Evolutionary conservation across 2,329 filamentous ascomycete species (phyloP).

Genomic region (Diaporthe ilicicola): DNA sequence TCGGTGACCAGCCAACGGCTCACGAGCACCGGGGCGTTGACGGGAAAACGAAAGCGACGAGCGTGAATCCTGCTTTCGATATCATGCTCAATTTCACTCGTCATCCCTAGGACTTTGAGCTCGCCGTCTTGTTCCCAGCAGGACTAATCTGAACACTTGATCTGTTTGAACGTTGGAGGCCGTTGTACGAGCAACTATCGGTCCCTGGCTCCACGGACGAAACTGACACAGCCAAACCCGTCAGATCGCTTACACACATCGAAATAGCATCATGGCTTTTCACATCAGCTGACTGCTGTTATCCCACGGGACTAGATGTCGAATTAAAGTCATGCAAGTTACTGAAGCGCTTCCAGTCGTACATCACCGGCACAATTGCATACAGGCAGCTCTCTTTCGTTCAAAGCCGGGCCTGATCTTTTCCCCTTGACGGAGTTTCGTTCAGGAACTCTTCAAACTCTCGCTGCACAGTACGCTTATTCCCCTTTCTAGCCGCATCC

Average conservation of each 20-base stretch:
- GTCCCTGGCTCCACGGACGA: neutral
- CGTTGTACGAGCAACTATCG: neutral
- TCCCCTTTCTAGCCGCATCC: neutral
- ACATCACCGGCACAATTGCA: neutral
- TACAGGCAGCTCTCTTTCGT: neutral
- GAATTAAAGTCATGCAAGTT: neutral
- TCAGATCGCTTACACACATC: neutral
- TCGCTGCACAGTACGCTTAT: neutral
- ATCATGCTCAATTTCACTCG: neutral
- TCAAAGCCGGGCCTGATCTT: neutral
- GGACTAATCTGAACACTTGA: neutral
- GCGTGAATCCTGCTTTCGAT: neutral
- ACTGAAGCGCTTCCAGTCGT: neutral
- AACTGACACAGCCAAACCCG: neutral
- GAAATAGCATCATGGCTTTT: neutral
- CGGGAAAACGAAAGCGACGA: neutral
- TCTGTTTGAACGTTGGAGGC: neutral
- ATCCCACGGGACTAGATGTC: neutral
- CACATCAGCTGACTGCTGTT: no score
- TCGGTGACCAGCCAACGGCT: neutral
- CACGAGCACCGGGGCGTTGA: neutral
- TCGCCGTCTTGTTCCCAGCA: neutral
- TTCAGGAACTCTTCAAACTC: constrained; percentile 11
- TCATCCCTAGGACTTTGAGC: neutral
- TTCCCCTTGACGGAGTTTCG: neutral